These are phyloP conservation scores for Tieghemostelium lacteum DNA, from an alignment of 78 protist genomes.

Conservation along the genomic window DNA sequence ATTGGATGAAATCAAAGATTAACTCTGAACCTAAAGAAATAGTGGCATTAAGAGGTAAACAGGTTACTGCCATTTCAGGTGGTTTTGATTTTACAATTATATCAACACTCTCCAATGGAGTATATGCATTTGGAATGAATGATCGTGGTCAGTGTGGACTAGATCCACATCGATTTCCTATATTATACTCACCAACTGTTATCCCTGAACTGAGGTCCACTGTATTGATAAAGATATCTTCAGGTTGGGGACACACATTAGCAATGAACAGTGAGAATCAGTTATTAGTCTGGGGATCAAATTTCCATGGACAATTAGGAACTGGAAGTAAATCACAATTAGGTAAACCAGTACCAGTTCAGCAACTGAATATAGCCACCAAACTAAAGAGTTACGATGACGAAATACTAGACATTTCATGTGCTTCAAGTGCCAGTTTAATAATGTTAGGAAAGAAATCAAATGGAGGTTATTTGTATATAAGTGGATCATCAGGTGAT, in stretches of 20 bases:
- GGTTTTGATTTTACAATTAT: slow-evolving; percentile 37
- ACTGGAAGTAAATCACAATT: not conserved
- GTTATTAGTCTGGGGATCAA: slow-evolving; percentile 57
- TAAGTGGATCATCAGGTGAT: slow-evolving; percentile 70
- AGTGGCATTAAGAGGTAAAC: not conserved
- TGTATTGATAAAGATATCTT: not conserved
- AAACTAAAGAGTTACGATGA: not conserved
- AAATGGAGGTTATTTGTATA: not conserved
- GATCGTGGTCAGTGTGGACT: slow-evolving; percentile 47
- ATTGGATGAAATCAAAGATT: not conserved
- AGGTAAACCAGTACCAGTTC: not conserved
- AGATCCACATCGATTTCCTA: not conserved
- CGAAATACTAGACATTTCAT: slow-evolving; percentile 26
- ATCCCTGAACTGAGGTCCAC: not conserved
- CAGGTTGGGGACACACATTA: slow-evolving; percentile 70
- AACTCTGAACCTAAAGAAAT: slow-evolving; percentile 15
- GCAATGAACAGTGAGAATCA: not conserved
- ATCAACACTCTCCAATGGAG: not conserved
- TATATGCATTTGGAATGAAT: slow-evolving; percentile 61
- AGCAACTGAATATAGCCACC: not conserved
- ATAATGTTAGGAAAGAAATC: not conserved
- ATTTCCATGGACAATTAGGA: slow-evolving; percentile 70
- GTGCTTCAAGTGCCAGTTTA: slow-evolving; percentile 36
- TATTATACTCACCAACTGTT: not conserved
- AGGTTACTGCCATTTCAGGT: slow-evolving; percentile 39